Conservation (phyloP, 164 flowering plant genomes). For the Cinnamomum chago region DNA sequence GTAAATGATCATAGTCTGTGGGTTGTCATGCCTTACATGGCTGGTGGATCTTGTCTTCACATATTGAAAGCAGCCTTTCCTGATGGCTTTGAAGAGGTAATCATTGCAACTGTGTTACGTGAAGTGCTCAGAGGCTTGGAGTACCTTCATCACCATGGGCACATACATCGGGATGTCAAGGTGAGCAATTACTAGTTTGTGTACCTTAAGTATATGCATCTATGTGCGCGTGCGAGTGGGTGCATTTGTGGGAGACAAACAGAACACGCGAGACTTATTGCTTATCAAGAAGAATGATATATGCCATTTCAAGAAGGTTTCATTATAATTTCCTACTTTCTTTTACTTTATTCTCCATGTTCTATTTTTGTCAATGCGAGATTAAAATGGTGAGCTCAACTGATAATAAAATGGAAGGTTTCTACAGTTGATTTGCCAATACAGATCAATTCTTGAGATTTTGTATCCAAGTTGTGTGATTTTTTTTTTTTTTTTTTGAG, state of each 20-base stretch:
- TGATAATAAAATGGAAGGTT: no score
- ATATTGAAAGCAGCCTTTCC: constrained; percentile 82
- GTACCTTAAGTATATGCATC: neutral
- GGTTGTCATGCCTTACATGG: constrained; percentile 98
- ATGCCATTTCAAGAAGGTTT: no score
- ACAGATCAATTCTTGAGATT: no score
- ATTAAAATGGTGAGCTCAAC: no score
- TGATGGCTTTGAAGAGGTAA: constrained; percentile 84
- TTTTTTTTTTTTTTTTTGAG: no score
- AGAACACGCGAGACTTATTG: no score
- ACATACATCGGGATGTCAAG: constrained; percentile 96
- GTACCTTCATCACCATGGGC: constrained; percentile 94
- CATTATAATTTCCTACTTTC: neutral
- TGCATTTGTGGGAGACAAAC: neutral
- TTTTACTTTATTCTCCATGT: neutral
- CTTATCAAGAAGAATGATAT: no score
- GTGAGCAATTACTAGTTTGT: constrained; percentile 28
- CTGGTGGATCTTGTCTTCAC: constrained; percentile 95
- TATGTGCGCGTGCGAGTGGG: neutral
- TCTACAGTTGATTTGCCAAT: no score
- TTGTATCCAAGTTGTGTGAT: no score
- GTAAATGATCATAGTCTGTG: constrained; percentile 76
- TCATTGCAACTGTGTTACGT: constrained; percentile 83
- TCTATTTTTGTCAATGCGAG: neutral
- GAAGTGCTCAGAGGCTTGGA: constrained; percentile 85